Percentiles rank a stretch among this genome's conserved stretches.
Evolutionary conservation across 768 basidiomycete genomes (phyloP).

Genomic region (Omphalotus guepiniiformis): DNA sequence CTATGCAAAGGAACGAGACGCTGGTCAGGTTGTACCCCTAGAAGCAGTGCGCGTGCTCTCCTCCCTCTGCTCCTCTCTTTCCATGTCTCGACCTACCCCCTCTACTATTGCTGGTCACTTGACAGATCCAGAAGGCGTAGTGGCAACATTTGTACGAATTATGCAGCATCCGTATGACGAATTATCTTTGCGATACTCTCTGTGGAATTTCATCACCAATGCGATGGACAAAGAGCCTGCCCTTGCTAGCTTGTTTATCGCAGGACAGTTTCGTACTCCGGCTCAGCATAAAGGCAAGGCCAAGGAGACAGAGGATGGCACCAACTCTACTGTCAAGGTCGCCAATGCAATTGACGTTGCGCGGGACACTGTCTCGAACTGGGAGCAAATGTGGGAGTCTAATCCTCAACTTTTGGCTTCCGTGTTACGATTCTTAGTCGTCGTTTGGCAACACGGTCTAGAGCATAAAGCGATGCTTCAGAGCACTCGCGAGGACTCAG

Average conservation of each 20-base stretch:
- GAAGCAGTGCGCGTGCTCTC: slow-evolving; percentile 67
- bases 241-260: slow-evolving; percentile 72
- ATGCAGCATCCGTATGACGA: slow-evolving; percentile 81
- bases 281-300: slow-evolving; percentile 30
- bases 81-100: slow-evolving; percentile 53
- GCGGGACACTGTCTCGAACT: slow-evolving; percentile 56
- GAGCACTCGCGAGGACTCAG: slow-evolving; percentile 46
- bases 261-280: slow-evolving; percentile 60
- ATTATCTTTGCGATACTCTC: slow-evolving; percentile 59
- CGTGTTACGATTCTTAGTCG: slow-evolving; percentile 69
- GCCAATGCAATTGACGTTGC: slow-evolving; percentile 67
- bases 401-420: slow-evolving; percentile 75
- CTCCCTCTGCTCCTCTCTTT: slow-evolving; percentile 62
- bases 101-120: slow-evolving; percentile 78
- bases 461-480: slow-evolving; percentile 65
- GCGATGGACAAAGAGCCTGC: slow-evolving; percentile 87
- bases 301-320: slow-evolving; percentile 28
- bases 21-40: slow-evolving; percentile 56
- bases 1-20: slow-evolving; percentile 62
- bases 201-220: slow-evolving; percentile 82
- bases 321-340: slow-evolving; percentile 27
- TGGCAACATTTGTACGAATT: slow-evolving; percentile 63
- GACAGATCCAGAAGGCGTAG: slow-evolving; percentile 69
- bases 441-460: slow-evolving; percentile 75
- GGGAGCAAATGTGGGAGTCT: slow-evolving; percentile 73